Base-by-base conservation (phyloP, 345 rosid species). In the Populus simonii region DNA sequence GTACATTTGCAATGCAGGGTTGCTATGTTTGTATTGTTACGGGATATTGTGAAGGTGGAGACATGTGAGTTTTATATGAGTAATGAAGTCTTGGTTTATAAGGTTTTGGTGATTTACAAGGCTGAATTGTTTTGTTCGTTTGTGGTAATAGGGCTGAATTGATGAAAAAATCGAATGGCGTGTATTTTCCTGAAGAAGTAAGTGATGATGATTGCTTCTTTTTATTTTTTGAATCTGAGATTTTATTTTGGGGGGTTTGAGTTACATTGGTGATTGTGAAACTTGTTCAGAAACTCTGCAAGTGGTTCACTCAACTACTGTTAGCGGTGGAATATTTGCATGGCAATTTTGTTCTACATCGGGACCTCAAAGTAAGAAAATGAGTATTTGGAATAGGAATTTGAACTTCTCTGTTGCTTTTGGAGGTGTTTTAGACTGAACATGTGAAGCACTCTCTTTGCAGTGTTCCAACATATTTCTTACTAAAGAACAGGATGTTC, bases 21-120 rank as follows among this genome's bases (percentile, higher is more conserved):
- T 93, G 98, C 88, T 96, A 90, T 84, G 98, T 96, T 80, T 96
- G 99, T 85, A 96, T 96, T 82, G 98, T 93, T 77, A 93, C 98
- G 8, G 98, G 99, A 83, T 96, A 96, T 81, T 96, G 99, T 79
- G 99, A 96, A 89, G 99, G 99, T 59, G 99, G 99, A 86, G 98
- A 96, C 86, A 96, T 96, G 99, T 96, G 90, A 89, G 97, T 90
- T 79, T 73, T 55, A 45, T 51, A 57, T 67, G 62, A 47, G 36
- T 69, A 11, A 39, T 31, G 3, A 66, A 61, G 43, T 65, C 41
- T 76, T 74, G 51, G 15, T 65, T 69, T 82, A 53, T 74, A 78
- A 3, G 33, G 10, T 53, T 75, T 75, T 68, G 49, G 10, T 55
- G 62, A 70, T 76, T 82, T 74, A 62, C 45, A 61, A 27, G 31